Percentiles rank a stretch among this genome's conserved stretches.
Evolutionary conservation across 805 yeast species (phyloP).

Genomic region (Zygosaccharomyces bailii): DNA sequence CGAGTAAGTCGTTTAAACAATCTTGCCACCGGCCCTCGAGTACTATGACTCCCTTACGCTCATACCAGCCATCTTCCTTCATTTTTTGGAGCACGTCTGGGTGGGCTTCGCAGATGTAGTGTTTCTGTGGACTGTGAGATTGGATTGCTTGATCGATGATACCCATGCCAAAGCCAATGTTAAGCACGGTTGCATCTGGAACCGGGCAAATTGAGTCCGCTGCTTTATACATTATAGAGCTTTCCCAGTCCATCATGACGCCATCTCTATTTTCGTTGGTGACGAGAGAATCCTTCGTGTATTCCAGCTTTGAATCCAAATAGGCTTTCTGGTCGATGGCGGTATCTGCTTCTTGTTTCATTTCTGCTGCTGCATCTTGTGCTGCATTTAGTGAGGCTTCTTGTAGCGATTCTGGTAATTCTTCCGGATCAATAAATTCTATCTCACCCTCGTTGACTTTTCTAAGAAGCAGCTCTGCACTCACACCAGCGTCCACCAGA

Average conservation of each 20-base stretch:
- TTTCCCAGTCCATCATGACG: conserved; percentile 98
- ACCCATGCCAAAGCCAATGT: conserved; percentile 97
- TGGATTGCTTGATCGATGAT: conserved; percentile 82
- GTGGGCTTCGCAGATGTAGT: conserved; percentile 91
- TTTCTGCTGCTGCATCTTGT: conserved; percentile 23
- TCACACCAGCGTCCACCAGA: conserved; percentile 79
- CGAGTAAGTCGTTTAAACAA: conserved; percentile 59
- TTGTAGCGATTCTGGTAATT: conserved; percentile 34
- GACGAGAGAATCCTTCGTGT: conserved; percentile 60
- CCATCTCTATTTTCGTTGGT: conserved; percentile 79
- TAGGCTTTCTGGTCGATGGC: conserved; percentile 64
- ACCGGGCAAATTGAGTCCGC: conserved; percentile 65
- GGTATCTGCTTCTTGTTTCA: conserved; percentile 48
- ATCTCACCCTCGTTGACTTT: conserved; percentile 62
- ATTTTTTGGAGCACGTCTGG: conserved; percentile 79
- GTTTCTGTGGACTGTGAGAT: conserved; percentile 41
- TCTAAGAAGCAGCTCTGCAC: conserved; percentile 79
- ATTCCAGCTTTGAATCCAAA: conserved; percentile 62
- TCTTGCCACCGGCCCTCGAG: conserved; percentile 95
- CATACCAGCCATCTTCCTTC: conserved; percentile 77
- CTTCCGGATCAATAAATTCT: conserved; percentile 50
- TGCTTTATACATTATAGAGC: conserved; percentile 73
- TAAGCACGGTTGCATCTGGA: conserved; percentile 50
- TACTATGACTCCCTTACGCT: conserved; percentile 64
- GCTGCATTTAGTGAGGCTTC: conserved; percentile 18